Base-by-base conservation (phyloP, 805 yeast genomes). In the Saccharomyces mikatae region DNA sequence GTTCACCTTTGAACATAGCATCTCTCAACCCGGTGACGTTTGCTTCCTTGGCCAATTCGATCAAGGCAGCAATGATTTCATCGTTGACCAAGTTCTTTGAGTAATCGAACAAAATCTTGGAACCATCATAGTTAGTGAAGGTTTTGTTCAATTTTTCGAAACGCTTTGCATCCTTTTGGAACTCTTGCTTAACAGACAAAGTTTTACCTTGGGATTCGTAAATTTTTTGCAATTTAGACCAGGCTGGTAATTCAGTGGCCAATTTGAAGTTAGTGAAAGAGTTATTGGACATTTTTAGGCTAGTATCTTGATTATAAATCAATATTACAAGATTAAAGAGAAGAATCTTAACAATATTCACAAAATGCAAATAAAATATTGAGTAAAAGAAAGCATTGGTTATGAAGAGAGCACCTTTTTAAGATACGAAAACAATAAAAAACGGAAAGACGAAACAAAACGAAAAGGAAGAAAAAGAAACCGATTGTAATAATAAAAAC, bases 1-100 rank as follows among this genome's bases (percentile, higher is more conserved):
- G 90, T 57, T 83, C 87, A 72, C 99, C 99, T 30, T 80, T 80
- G 70, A 94, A 94, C 90, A 94, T 84, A 54, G 80, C 88, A 67
- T 92, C 95, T 73, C 98, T 84, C 71, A 94, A 82, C 56, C 78
- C 70, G 72, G 89, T 94, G 63, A 94, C 91, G 53, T 84, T 81
- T 62, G 97, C 91, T 74, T 94, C 96, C 71, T 84, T 82, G 63
- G 98, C 98, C 68, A 94, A 82, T 66, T 82, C 78, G 59, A 89
- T 59, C 71, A 94, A 81, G 52, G 81, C 72, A 32, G 74, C 62
- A 62, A 89, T 73, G 68, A 92, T 82, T 68, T 89, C 89, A 62
- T 90, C 96, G 71, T 90, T 85, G 70, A 94, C 78, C 72, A 94
- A 79, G 76, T 94, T 94, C 81, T 94, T 94, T 65, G 96, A 88